Evolutionary conservation across 257 asterid species (phyloP).

Genomic region (Ocimum tenuiflorum): DNA sequence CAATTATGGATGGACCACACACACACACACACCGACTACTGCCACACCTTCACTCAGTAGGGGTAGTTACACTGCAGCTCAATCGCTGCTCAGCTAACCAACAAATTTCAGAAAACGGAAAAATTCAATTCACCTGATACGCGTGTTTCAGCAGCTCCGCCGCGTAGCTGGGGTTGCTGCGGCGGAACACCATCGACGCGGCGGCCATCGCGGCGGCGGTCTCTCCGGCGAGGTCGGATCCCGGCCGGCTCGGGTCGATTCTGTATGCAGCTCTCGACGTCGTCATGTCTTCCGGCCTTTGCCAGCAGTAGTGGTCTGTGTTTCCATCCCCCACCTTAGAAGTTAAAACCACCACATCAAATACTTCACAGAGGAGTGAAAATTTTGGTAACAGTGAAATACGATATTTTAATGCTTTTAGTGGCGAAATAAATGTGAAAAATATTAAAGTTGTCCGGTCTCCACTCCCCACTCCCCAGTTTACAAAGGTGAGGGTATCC

Average conservation of each 20-base stretch:
- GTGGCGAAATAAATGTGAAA: no score
- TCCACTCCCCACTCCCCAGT: no score
- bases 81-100: background rate
- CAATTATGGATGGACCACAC: background rate
- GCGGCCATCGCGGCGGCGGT: constrained; percentile 99
- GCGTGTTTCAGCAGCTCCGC: constrained; percentile 75
- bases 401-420: constrained; percentile 5
- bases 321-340: constrained; percentile 98
- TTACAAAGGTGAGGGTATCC: no score
- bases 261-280: constrained; percentile 75
- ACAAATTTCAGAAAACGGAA: background rate
- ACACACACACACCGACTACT: constrained; percentile 4
- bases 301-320: constrained; percentile 95
- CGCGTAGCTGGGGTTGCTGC: constrained; percentile 53
- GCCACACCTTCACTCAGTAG: background rate
- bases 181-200: constrained; percentile 80
- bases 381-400: background rate
- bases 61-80: constrained; percentile 12
- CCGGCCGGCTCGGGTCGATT: constrained; percentile 70
- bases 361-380: background rate
- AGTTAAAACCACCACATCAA: constrained; percentile 14
- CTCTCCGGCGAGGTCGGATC: constrained; percentile 95
- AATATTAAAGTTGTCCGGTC: no score
- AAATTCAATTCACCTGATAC: constrained; percentile 41
- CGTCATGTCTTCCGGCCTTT: constrained; percentile 93